A percentile compares a stretch with the other conserved stretches of the same genome.
Conservation (phyloP, 768 basidiomycete genomes). For the Amanita exitialis region DNA sequence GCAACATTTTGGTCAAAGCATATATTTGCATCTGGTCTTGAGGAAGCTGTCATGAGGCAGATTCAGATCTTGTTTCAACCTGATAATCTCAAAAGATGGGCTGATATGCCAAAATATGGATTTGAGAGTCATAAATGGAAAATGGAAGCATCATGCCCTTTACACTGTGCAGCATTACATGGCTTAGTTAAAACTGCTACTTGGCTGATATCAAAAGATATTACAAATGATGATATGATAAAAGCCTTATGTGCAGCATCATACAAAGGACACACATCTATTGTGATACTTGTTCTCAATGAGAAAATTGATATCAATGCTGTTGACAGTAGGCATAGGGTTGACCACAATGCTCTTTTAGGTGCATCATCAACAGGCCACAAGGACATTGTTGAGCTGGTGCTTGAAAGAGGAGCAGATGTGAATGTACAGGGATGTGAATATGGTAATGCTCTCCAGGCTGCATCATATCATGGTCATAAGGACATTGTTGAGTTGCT, state of each 20-base stretch:
- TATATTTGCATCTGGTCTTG: neutral
- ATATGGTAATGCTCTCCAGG: too few relatives aligned
- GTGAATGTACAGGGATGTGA: too few relatives aligned
- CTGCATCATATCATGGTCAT: too few relatives aligned
- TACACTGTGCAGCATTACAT: neutral
- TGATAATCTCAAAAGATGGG: neutral
- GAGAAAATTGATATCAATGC: too few relatives aligned
- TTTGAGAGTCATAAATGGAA: neutral
- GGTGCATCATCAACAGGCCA: too few relatives aligned
- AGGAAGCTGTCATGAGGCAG: neutral
- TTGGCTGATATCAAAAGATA: neutral
- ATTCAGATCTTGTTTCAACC: neutral
- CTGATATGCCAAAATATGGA: neutral
- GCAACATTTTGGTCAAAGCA: neutral
- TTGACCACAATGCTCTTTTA: too few relatives aligned
- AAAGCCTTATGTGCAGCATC: neutral
- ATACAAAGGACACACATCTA: too few relatives aligned
- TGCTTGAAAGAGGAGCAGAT: too few relatives aligned
- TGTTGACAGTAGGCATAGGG: too few relatives aligned
- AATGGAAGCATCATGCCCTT: neutral
- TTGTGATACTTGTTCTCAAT: too few relatives aligned
- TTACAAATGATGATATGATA: neutral
- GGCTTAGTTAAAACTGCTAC: neutral
- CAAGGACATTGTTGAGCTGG: too few relatives aligned
- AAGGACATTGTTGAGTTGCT: too few relatives aligned